Conservation (phyloP, 345 rosid genomes). For the Eutrema heterophyllum region DNA sequence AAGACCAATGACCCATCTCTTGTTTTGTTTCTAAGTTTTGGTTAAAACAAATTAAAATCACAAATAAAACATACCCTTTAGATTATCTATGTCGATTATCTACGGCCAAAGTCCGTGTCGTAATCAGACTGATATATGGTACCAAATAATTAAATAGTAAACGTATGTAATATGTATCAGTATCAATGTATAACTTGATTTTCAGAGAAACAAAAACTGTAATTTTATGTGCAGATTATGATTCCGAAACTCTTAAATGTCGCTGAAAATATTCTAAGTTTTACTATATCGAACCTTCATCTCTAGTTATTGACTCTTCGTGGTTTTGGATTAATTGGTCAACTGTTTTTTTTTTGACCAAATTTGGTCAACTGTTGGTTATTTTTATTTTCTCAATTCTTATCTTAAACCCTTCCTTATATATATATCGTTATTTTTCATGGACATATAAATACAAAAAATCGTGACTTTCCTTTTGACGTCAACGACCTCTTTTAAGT, state of each 20-base stretch:
- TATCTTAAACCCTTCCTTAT: neutral
- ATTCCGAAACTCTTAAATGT: neutral
- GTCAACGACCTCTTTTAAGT: slow-evolving; percentile 24
- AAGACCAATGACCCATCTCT: slow-evolving; percentile 23
- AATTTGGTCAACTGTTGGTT: slow-evolving; percentile 6
- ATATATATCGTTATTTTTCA: neutral
- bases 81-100: neutral
- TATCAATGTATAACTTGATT: neutral
- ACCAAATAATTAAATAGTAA: neutral
- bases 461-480: slow-evolving; percentile 22
- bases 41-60: slow-evolving; percentile 3
- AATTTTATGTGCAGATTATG: neutral
- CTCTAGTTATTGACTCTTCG: slow-evolving; percentile 5
- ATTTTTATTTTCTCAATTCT: neutral
- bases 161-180: neutral
- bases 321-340: neutral
- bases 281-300: neutral
- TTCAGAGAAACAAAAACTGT: neutral
- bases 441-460: slow-evolving; percentile 15
- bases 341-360: no score
- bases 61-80: neutral
- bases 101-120: neutral
- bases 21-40: neutral
- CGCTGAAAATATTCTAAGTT: neutral
- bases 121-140: slow-evolving; percentile 4